phyloP scores from a whole-genome alignment of 768 basidiomycete species.

The Rhizopogon vesiculosus region DNA sequence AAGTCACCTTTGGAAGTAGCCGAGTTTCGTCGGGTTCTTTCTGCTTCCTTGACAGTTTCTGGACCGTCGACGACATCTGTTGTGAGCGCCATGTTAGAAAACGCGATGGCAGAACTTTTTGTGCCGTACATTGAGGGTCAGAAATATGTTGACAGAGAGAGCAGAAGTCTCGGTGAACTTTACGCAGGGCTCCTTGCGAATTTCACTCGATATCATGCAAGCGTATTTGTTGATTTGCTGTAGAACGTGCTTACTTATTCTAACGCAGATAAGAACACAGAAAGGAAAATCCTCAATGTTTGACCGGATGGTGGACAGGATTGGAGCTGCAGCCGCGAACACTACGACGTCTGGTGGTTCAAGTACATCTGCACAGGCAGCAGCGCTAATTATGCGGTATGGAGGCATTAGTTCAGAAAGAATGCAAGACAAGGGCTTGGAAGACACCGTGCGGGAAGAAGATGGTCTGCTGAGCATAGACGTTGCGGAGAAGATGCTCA shows the following conservation, averaged over 20 bases:
- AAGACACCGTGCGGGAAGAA: slow-evolving; percentile 72
- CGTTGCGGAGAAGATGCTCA: slow-evolving; percentile 85
- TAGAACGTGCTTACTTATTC: slow-evolving; percentile 5
- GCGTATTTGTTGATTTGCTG: slow-evolving; percentile 20
- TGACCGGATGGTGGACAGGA: slow-evolving; percentile 85
- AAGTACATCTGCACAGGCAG: slow-evolving; percentile 77
- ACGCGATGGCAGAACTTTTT: slow-evolving; percentile 93
- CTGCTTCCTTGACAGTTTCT: slow-evolving; percentile 36
- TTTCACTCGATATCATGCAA: slow-evolving; percentile 89
- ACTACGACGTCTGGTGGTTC: slow-evolving; percentile 54
- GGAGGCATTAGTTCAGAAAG: slow-evolving; percentile 67
- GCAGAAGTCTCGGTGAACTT: slow-evolving; percentile 72
- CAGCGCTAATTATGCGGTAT: slow-evolving; percentile 85
- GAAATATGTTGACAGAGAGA: slow-evolving; percentile 90
- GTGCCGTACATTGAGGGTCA: slow-evolving; percentile 90
- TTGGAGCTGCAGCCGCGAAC: slow-evolving; percentile 71
- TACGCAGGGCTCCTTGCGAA: slow-evolving; percentile 66
- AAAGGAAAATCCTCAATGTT: slow-evolving; percentile 77
- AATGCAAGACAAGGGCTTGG: slow-evolving; percentile 46
- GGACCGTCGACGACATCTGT: slow-evolving; percentile 43
- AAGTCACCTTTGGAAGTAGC: slow-evolving; percentile 59
- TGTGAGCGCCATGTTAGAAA: slow-evolving; percentile 88
- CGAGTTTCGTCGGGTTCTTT: slow-evolving; percentile 56
- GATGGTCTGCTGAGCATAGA: slow-evolving; percentile 78
- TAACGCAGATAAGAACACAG: slow-evolving; percentile 48